Base-by-base conservation (phyloP, 176 grass and related monocot genomes). In the Triticum urartu region DNA sequence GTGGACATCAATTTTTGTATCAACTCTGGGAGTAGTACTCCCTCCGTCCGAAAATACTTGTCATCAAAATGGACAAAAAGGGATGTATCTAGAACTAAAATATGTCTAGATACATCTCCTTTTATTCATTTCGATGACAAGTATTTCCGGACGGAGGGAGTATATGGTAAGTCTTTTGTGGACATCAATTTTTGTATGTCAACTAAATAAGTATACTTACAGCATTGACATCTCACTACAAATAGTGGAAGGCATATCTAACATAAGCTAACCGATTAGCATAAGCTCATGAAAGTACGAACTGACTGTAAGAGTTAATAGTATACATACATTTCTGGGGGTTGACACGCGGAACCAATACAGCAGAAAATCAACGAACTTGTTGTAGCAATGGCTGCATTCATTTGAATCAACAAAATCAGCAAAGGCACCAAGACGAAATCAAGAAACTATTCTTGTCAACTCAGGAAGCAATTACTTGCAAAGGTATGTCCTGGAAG, bases 351-450 rank as follows among this genome's bases (percentile, higher is more conserved):
- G 92, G 72, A 89, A 99, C 94, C 97, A 99, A 84, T 99, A 99
- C 66, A 99, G 76, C 67, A 94, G 83, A 84, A 91, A 93, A 80
- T 94, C 90, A 40, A 94, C 60, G 40, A 94, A 94, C 61, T 94
- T 94, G 85, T 81, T 66, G 84, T 91, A 93, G 84, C 97, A 97
- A 81, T 87, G 72, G 80, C 97, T 99, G 94, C 92, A 98, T 87
- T 63, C n/a, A 88, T 92, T 92, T 80, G 11, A 86, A 86, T 39
- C 18, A 76, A 17, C 22, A 87, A 79, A 77, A 82, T 82, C 17
- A 78, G 78, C n/a, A 38, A 68, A 83, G 18, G 61, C 48, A 72
- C 10, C 33, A 93, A 56, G 32, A 88, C 58, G 22, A 81, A 81
- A 79, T 45, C n/a, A 21, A 84, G n/a, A 84, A 60, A 32, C 30